Base-by-base conservation (phyloP, 1,284 basidiomycete genomes). In the Microbotryomycetes sp. region DNA sequence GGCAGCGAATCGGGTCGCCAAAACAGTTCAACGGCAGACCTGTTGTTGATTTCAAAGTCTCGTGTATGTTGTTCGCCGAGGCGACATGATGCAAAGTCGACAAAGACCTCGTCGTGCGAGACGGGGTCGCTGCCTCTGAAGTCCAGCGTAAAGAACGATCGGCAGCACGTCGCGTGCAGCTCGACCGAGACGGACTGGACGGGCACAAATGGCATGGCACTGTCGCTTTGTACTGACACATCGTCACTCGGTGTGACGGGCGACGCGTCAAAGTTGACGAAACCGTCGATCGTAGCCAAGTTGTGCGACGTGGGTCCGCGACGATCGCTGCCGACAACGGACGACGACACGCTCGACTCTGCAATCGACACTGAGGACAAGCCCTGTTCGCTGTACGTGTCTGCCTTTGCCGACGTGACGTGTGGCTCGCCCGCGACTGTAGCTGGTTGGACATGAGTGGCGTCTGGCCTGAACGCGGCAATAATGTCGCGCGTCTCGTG, bases 1-100 rank as follows among this genome's bases (percentile, higher is more conserved):
- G 47, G 26, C 4, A 50, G 29, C 23, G n/a, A 31, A 7, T 59
- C 51, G 41, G 52, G 7, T 9, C 57, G 23, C 57, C 57, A 59
- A 30, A 59, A 59, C 18, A 59, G 52, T 23, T 59, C 57, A 45
- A 59, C 31, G 6, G 45, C 57, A 6, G 57, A 59, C 28, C 57
- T 50, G 24, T 59, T 59, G 21, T 4, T 15, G 45, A 59, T 7
- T 27, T 54, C 51, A 29, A 28, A 59, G 15, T 59, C 57, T 29
- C 57, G 51, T 23, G 45, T 49, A 21, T 54, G 30, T 7, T 47
- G 18, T 47, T 59, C 57, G 51, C 57, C 57, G 45, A 54, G 29
- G 3, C 52, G 46, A 35, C 57, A 59, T 31, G 23, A 45, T 27
- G 51, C 57, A 26, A 30, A 54, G 52, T 59, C 57, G 31, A 57